phyloP scores from a whole-genome alignment of 2,329 filamentous ascomycete genomes.

The Nothomitra cinnamomea region DNA sequence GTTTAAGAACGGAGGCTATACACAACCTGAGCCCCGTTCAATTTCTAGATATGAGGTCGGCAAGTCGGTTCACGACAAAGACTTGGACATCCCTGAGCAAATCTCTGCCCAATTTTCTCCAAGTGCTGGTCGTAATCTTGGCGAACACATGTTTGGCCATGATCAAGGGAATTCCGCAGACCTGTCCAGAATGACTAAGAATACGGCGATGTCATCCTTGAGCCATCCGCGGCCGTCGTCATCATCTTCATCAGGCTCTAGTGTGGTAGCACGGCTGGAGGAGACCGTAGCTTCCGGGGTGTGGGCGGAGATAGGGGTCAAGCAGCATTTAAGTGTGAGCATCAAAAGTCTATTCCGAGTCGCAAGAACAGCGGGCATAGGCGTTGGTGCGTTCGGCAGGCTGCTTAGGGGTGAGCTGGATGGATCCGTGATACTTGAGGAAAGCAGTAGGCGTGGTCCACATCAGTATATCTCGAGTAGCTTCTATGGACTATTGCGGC shows the following conservation, averaged over 20 bases:
- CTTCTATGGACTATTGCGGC: constrained; percentile 44
- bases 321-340: constrained; percentile 45
- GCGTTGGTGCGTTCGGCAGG: constrained; percentile 39
- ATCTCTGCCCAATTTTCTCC: constrained; percentile 10
- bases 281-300: constrained; percentile 32
- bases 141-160: too few species aligned
- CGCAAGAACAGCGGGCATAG: constrained; percentile 40
- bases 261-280: constrained; percentile 35
- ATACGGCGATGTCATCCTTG: neutral
- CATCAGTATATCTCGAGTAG: constrained; percentile 44
- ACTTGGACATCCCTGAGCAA: constrained; percentile 17
- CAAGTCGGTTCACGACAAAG: too few species aligned
- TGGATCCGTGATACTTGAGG: constrained; percentile 37
- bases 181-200: neutral
- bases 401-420: constrained; percentile 43
- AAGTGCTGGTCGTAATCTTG: too few species aligned
- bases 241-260: constrained; percentile 21
- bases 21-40: neutral
- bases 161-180: too few species aligned
- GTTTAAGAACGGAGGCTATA: neutral
- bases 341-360: constrained; percentile 47
- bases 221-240: constrained; percentile 25
- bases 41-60: too few species aligned
- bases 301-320: constrained; percentile 40
- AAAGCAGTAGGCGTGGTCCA: constrained; percentile 17